Percentiles rank a stretch among this genome's conserved stretches.
phyloP scores from a whole-genome alignment of 2,329 filamentous ascomycete genomes.

The Aspergillus novoparasiticus region DNA sequence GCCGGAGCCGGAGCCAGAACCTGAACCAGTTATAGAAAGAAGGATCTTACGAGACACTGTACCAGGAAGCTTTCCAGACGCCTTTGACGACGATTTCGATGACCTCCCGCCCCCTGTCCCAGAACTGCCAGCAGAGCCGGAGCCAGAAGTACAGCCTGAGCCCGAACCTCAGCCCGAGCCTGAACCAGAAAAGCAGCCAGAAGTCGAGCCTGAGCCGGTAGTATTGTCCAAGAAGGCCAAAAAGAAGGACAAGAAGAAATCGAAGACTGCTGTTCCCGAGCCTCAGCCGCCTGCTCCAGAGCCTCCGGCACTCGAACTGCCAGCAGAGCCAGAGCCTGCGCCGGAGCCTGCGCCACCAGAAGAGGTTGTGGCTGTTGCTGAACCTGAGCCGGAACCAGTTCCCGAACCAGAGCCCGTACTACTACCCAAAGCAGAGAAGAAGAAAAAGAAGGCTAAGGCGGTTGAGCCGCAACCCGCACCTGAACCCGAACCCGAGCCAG shows the following conservation, averaged over 20 bases:
- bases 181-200: constrained; percentile 22
- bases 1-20: constrained; percentile 23
- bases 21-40: constrained; percentile 33
- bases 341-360: constrained; percentile 22
- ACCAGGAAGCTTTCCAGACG: constrained; percentile 62
- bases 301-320: constrained; percentile 34
- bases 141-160: constrained; percentile 23
- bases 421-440: constrained; percentile 21
- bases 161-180: constrained; percentile 29
- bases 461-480: constrained; percentile 24
- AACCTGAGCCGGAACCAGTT: constrained; percentile 21
- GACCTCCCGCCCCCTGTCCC: constrained; percentile 27
- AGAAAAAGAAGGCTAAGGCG: constrained; percentile 18
- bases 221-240: constrained; percentile 23
- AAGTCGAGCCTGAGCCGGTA: constrained; percentile 42
- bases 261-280: constrained; percentile 16
- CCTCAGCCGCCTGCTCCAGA: constrained; percentile 18
- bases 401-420: constrained; percentile 13
- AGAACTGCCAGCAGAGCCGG: constrained; percentile 16
- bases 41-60: constrained; percentile 47
- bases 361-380: constrained; percentile 35
- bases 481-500: constrained; percentile 24
- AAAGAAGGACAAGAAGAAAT: constrained; percentile 22
- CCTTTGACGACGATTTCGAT: constrained; percentile 49
- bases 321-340: constrained; percentile 21